These are phyloP conservation scores for Elasticomyces elasticus DNA, from an alignment of 495 filamentous ascomycete species.

Conservation along the genomic window DNA sequence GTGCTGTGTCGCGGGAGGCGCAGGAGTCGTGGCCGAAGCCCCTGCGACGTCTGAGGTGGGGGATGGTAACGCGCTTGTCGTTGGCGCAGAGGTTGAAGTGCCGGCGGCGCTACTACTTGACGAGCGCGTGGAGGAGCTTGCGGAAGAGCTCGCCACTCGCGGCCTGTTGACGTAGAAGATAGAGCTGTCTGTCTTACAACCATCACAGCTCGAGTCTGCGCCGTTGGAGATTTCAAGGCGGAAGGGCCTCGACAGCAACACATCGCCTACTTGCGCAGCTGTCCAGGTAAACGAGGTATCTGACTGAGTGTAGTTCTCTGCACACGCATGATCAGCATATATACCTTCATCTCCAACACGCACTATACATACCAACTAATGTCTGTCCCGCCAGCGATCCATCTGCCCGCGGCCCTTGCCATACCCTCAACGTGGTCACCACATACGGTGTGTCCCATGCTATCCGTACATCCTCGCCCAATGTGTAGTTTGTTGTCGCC, in stretches of 20 bases:
- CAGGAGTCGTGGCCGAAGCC: not conserved
- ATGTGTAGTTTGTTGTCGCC: not conserved
- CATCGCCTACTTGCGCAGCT: not conserved
- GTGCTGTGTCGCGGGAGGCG: not conserved
- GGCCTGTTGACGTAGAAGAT: not conserved
- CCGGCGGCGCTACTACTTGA: not conserved
- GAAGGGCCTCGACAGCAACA: not conserved
- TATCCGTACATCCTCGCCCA: constrained; percentile 2
- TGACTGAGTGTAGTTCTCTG: not conserved
- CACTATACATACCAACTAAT: constrained; percentile 6
- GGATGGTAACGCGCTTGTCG: not conserved
- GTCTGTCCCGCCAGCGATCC: not conserved
- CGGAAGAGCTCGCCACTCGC: not conserved
- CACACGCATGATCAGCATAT: not conserved
- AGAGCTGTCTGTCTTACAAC: not conserved
- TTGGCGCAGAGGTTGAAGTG: not conserved
- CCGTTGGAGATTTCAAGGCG: constrained; percentile 4
- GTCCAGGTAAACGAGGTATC: not conserved
- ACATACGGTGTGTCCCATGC: not conserved
- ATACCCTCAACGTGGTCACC: constrained; percentile 2
- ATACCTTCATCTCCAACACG: not conserved
- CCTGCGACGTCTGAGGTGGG: not conserved
- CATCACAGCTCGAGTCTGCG: not conserved
- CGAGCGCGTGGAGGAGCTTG: not conserved
- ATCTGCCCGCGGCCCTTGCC: constrained; percentile 3